phyloP scores from a whole-genome alignment of 2,329 filamentous ascomycete genomes.

The Pezicula carpinea region DNA sequence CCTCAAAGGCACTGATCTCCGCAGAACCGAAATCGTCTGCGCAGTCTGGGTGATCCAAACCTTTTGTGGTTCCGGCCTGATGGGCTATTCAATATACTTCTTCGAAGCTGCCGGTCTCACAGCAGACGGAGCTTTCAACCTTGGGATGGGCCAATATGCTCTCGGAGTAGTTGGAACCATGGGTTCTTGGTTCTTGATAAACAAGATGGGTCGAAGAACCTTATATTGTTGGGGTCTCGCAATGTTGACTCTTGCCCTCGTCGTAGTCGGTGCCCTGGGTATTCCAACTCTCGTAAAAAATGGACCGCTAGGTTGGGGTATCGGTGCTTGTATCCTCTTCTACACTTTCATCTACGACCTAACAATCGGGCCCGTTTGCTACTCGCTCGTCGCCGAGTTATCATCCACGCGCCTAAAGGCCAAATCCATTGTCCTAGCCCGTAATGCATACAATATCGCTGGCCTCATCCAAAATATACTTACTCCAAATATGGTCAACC shows the following conservation, averaged over 20 bases:
- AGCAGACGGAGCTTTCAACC: slow-evolving; percentile 41
- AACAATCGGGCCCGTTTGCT: slow-evolving; percentile 82
- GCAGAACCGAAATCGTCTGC: slow-evolving; percentile 48
- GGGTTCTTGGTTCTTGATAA: slow-evolving; percentile 41
- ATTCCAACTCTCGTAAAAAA: slow-evolving; percentile 25
- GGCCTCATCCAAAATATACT: slow-evolving; percentile 34
- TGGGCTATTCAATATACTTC: slow-evolving; percentile 57
- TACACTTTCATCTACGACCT: slow-evolving; percentile 81
- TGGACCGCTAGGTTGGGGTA: slow-evolving; percentile 31
- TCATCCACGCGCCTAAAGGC: slow-evolving; percentile 80
- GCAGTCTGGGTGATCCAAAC: slow-evolving; percentile 50
- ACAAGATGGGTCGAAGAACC: slow-evolving; percentile 41
- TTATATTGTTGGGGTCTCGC: slow-evolving; percentile 40
- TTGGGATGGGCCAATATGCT: slow-evolving; percentile 32
- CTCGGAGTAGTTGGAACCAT: slow-evolving; percentile 46
- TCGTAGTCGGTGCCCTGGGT: slow-evolving; percentile 9
- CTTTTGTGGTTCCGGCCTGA: slow-evolving; percentile 55
- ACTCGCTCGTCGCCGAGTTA: slow-evolving; percentile 78
- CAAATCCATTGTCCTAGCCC: slow-evolving; percentile 83
- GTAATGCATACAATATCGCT: slow-evolving; percentile 62
- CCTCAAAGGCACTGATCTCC: slow-evolving; percentile 41
- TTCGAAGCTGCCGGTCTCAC: slow-evolving; percentile 50
- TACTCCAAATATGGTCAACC: slow-evolving; percentile 67
- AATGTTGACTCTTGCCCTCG: slow-evolving; percentile 35
- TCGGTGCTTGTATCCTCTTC: slow-evolving; percentile 62